Base-by-base conservation (phyloP, 768 basidiomycete species). In the Boletus pseudo-olivaceus region DNA sequence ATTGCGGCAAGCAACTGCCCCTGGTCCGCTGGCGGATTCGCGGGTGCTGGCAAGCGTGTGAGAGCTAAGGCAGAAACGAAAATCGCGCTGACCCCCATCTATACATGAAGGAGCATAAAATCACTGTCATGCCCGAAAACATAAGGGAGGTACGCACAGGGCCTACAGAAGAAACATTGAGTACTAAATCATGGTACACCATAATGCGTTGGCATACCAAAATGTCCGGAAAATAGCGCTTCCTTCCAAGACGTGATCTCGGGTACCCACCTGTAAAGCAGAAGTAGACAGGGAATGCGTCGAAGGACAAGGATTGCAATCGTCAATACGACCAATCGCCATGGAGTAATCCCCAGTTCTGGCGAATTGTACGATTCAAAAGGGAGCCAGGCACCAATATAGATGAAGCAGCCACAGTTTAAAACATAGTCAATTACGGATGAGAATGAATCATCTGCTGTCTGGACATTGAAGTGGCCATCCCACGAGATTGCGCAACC, bases 401-500 rank as follows among this genome's bases (percentile, higher is more conserved):
- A 91, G 27, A 92, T 76, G 69, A 92, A 92, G 69, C 87, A 88
- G 2, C 74, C 84, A 56, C 87, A 88, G 61, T 90, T 91, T 50
- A 91, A 76, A 26, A 97, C 77, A 57, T 97, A 81, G 68, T 98
- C 91, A 57, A 98, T 85, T 39, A 97, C 90, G 26, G 92, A 87
- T 2, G 92, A 87, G 67, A 99, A 98, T 11, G 83, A 76, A 53
- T 93, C 90, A 58, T 88, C 84, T 70, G 95, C 90, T 0, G 83
- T 91, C 55, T 91, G 85, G 19, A 73, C 72, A 61, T 90, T 88
- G 73, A 90, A 90, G 60, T 90, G 78, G 3, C 84, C 90, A 69
- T 96, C 93, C 93, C 91, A 95, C 7, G 91, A 91, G 59, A 98
- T 88, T 2, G 95, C 91, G 49, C 80, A 84, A 3, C 95, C 95